Evolutionary conservation across 1,284 basidiomycete genomes (phyloP), one percentile per base, ranked within the genome.

Genomic region (Trichosporon sp.): DNA sequence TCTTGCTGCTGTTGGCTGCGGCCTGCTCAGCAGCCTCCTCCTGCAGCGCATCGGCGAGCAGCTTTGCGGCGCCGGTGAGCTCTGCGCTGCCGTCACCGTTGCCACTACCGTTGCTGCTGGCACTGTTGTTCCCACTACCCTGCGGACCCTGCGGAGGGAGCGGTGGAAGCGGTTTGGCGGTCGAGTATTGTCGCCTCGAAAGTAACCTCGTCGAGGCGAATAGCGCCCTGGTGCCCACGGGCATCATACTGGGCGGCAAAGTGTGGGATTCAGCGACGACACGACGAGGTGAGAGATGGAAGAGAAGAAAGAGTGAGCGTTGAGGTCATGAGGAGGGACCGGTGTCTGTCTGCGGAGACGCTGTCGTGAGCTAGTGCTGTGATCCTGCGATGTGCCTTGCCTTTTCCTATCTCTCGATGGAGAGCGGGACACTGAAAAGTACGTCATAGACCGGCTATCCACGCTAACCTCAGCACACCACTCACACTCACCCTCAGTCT

Each of bases 1-100:
- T 29, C 16, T n/a, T 16, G 5, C 27, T 9, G 9, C 2, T n/a
- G 14, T 31, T 13, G 21, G 16, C n/a, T n/a, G n/a, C n/a, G n/a
- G n/a, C 27, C 1, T 25, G 11, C 21, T 54, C 25, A 4, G 79
- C 71, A 54, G 82, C 73, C 67, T 85, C 84, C 74, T 91, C 89
- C 19, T 74, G 80, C 11, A 81, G 80, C 8, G 89, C 88, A 76
- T 91, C 89, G 13, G 84, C 85, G 73, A 90, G 87, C 27, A 90
- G 83, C 76, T 89, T 89, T 16, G 85, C 84, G 70, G 87, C 87
- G 1, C 86, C 87, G 2, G 77, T 79, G 27, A 75, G 67, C 37
- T 14, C 52, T 23, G 21, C 4, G 49, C 25, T 21, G 40, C 2
- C 25, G 31, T 16, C 10, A 57, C 5, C 8, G 19, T 19, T 14